These are phyloP conservation scores for Teratosphaeria epicoccoides DNA, from an alignment of 2,329 filamentous ascomycete species.

Conservation along the genomic window DNA sequence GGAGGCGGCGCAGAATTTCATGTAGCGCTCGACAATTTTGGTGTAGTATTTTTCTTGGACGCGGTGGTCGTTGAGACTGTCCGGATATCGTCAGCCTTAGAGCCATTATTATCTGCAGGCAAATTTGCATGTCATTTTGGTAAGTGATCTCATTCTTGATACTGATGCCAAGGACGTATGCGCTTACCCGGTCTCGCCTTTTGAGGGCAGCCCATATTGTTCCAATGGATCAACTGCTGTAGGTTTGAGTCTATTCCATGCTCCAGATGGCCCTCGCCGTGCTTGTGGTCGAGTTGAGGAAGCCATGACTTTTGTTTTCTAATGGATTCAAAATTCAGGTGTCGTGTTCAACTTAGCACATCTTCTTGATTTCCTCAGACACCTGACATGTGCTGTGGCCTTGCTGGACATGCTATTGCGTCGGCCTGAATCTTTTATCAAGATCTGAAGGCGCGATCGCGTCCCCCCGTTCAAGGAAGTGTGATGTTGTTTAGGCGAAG, in stretches of 20 bases:
- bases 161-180: not conserved
- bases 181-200: conserved; percentile 73
- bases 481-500: not conserved
- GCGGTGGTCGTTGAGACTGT: conserved; percentile 50
- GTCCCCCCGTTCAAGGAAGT: not conserved
- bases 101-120: not conserved
- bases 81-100: not conserved
- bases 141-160: not conserved
- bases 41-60: conserved; percentile 78
- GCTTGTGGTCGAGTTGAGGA: conserved; percentile 16
- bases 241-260: conserved; percentile 64
- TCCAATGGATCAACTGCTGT: conserved; percentile 67
- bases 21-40: conserved; percentile 78
- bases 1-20: conserved; percentile 72
- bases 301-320: not conserved
- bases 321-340: not conserved
- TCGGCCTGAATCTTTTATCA: not conserved
- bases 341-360: not conserved
- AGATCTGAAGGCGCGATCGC: not conserved
- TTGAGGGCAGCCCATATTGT: conserved; percentile 74
- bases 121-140: not conserved
- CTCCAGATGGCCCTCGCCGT: conserved; percentile 37
- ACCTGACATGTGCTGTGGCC: not conserved
- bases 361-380: not conserved
- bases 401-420: not conserved